Evolutionary conservation across 2,329 filamentous ascomycete species (phyloP), one percentile per base, ranked within the genome.

Genomic region (Hansfordia pulvinata): DNA sequence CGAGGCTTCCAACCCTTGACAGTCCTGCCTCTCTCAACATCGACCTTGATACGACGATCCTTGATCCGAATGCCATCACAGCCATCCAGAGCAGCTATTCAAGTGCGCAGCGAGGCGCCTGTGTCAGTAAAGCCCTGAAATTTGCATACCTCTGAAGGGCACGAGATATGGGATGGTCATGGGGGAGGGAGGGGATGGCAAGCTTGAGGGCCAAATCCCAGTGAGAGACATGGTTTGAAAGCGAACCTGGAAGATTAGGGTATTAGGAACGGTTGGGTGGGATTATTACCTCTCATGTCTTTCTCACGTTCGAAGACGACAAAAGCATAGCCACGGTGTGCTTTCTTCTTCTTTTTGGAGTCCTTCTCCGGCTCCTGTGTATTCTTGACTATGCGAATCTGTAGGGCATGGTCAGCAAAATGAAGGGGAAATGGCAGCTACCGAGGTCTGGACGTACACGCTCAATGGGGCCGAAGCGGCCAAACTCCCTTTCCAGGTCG

Each of bases 231-330:
- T 49, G 49, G 42, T 24, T 42, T 46, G 42, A 39, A 27, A 41
- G 40, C 37, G 26, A 30, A 36, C 32, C 36, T 38, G 38, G 38
- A 31, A 33, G 35, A 32, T 40, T 23, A 30, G 35, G 39, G 39
- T 49, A 46, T 42, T 46, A 47, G 42, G 42, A 42, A 42, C 40
- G 46, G 50, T 53, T 47, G 42, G 52, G 49, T 58, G 52, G 51
- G 48, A 50, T 54, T 56, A 60, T 73, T 92, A 94, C 86, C 85
- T 84, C 92, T 92, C 86, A 96, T 94, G 52, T 96, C 90, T 56
- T 88, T 86, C 58, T 96, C 90, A 52, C 83, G 78, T 56, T 96
- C 88, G 50, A 88, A 98, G 29, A 96, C 83, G 41, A 98, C 79
- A 49, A 98, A 98, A 34, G 84, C 90, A 54, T 98, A 98, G 35